phyloP scores from a whole-genome alignment of 306 rosid genomes.

The Echinosophora koreensis region DNA sequence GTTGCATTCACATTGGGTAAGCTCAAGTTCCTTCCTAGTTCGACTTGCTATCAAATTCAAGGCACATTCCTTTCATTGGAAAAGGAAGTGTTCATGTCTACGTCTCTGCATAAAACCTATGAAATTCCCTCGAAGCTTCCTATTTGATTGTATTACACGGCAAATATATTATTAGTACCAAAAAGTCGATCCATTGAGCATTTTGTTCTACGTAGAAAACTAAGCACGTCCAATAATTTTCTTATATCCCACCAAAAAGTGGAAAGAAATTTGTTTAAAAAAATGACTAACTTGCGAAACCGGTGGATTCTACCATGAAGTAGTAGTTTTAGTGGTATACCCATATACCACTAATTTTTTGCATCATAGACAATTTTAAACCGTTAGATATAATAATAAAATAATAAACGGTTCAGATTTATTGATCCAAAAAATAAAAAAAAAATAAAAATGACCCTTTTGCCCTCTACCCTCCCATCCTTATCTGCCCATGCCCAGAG shows the following conservation, averaged over 20 bases:
- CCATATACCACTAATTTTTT: no score
- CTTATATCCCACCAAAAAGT: neutral
- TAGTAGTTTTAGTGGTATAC: no score
- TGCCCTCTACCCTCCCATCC: no score
- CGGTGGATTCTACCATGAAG: no score
- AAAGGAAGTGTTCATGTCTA: neutral
- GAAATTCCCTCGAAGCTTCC: neutral
- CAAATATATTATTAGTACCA: neutral
- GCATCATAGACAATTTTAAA: no score
- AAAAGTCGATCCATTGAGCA: neutral
- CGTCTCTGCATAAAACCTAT: neutral
- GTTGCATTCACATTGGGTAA: neutral
- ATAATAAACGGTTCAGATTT: no score
- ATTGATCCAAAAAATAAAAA: no score
- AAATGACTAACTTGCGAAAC: neutral
- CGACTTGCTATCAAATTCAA: neutral
- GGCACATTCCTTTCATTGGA: neutral
- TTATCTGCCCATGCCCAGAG: no score
- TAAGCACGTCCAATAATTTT: neutral
- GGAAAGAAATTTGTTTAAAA: neutral
- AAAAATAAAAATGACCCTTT: no score
- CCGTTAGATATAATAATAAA: no score
- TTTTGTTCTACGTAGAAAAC: conserved; percentile 3
- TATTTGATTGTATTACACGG: neutral
- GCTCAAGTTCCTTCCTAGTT: neutral